Evolutionary conservation across 2,329 filamentous ascomycete species (phyloP), one percentile per base, ranked within the genome.

Genomic region (Blumeriella jaapii): DNA sequence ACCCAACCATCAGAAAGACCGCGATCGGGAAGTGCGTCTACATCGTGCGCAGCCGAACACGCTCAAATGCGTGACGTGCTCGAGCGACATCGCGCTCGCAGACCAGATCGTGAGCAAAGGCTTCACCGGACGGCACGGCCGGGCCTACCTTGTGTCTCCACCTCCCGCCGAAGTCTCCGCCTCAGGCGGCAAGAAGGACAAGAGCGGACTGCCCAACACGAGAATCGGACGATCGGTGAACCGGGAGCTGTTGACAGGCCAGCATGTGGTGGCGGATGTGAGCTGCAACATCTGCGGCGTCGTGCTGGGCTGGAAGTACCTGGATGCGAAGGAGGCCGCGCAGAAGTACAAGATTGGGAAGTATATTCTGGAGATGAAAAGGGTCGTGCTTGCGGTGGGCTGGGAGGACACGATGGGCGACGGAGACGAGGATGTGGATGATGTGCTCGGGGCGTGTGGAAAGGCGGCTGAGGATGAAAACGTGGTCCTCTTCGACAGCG

Each of bases 311-410:
- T 81, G 76, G 76, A 79, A 79, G 55, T 81, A 81, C 49, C 63
- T 79, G 27, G 70, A 76, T 52, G 74, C 75, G 2, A 65, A 64
- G 40, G 70, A 78, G 46, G 50, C 60, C 36, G 57, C 62, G 29
- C 76, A 80, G 54, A 67, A 64, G 51, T 81, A 81, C 61, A 81
- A 81, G 56, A 63, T 79, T 31, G 74, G 74, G 46, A 80, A 79
- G 55, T 80, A 71, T 52, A 79, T 80, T 18, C 55, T 81, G 24
- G 76, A 81, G 59, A 71, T 68, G 24, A 66, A 69, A 52, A 60
- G 71, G 34, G 68, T 77, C 11, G 61, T 69, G 15, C 60, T 64
- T 9, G 61, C 63, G 29, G 62, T 64, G 20, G 60, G 56, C 35
- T 79, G 73, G 74, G 73, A 71, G 47, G 66, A 69, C 37, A 52